Evolutionary conservation across 1,284 basidiomycete genomes (phyloP), one percentile per base, ranked within the genome.

Genomic region (Trichosporon sp.): DNA sequence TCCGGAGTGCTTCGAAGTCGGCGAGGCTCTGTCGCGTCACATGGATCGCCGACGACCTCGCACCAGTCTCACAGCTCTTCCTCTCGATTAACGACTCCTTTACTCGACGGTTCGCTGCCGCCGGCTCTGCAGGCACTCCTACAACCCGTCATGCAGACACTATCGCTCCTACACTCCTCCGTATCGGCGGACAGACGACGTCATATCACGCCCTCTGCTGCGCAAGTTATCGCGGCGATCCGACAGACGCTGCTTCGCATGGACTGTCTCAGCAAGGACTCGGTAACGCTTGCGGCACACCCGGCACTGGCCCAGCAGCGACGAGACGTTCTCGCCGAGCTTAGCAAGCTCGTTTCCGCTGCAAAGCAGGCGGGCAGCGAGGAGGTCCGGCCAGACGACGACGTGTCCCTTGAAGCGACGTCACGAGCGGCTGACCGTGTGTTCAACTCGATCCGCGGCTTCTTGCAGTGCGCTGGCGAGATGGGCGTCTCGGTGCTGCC

Each of bases 141-240:
- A 46, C 83, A 86, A 40, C 71, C 85, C 12, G 88, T 97, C 65
- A 86, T 92, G 7, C 93, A 96, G 76, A 92, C 92, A 16, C 87
- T 98, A 54, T 91, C 92, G 4, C 86, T 98, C 26, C 87, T 98
- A 26, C 91, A 95, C 78, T 91, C 89, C 68, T 92, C 95, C 1
- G 93, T 95, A 19, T 88, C 89, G 26, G 87, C 89, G 35, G 90
- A 90, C 75, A 89, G 92, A 37, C 85, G 76, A 67, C 61, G 77
- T 14, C 84, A 84, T 71, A 80, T 84, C 67, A 85, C 86, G 68
- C 86, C 87, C 0, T 85, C 86, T 1, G 87, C 87, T 1, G 86
- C 87, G 12, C 95, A 91, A 79, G 92, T 98, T 75, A 96, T 99
- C 77, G 95, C 94, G 2, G 93, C 93, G 68, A 94, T 99, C 48